phyloP scores from a whole-genome alignment of 73 alveolate species.

The Tetrahymena thermophila region DNA sequence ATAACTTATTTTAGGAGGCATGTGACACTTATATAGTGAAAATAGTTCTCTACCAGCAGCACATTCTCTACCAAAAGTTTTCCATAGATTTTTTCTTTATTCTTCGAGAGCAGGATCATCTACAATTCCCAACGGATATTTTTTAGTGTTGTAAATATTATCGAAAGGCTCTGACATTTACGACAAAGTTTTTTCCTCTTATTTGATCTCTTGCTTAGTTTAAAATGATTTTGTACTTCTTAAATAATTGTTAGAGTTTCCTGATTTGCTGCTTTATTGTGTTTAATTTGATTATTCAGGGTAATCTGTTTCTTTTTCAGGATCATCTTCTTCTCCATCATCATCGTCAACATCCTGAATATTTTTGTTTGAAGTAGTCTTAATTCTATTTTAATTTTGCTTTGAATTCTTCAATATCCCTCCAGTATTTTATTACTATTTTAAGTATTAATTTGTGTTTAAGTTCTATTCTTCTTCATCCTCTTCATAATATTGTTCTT shows the following conservation, averaged over 20 bases:
- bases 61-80: conserved; percentile 55
- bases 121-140: background rate
- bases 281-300: background rate
- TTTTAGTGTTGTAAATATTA: background rate
- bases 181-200: background rate
- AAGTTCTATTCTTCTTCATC: background rate
- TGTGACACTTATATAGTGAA: conserved; percentile 44
- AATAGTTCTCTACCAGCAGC: conserved; percentile 56
- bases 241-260: background rate
- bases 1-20: conserved; percentile 54
- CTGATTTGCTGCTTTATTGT: background rate
- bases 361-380: background rate
- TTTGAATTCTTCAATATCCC: background rate
- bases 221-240: background rate
- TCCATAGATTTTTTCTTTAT: conserved; percentile 40
- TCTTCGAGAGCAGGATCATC: background rate
- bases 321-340: background rate
- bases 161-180: background rate
- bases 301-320: background rate
- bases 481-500: background rate
- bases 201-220: background rate
- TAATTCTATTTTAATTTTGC: background rate
- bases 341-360: background rate
- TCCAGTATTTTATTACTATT: background rate
- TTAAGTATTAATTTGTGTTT: too few species aligned